Evolutionary conservation across 768 basidiomycete species (phyloP).

Genomic region (Pisolithus marmoratus): DNA sequence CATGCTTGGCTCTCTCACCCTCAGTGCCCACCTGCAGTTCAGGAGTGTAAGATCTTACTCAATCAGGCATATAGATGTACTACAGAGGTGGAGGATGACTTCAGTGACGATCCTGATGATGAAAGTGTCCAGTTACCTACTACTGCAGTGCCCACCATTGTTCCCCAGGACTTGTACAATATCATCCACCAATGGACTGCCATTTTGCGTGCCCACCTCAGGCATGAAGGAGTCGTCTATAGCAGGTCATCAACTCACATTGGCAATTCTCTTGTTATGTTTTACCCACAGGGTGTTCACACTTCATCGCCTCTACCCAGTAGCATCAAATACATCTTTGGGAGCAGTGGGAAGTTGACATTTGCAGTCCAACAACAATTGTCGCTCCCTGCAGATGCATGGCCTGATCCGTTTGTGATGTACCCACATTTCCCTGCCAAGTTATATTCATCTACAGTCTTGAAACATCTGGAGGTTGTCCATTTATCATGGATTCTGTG

Average conservation of each 20-base stretch:
- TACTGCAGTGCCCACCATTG: neutral
- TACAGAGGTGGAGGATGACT: neutral
- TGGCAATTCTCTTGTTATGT: too few species aligned
- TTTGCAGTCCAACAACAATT: too few species aligned
- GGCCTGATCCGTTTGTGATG: neutral
- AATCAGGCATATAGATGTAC: neutral
- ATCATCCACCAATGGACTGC: neutral
- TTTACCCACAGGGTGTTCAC: too few species aligned
- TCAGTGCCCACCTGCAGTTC: conserved; percentile 3
- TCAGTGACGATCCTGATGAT: neutral
- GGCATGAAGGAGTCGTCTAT: neutral
- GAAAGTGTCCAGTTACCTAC: neutral
- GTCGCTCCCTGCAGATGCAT: too few species aligned
- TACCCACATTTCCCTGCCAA: conserved; percentile 15
- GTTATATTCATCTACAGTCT: too few species aligned
- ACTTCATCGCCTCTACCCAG: too few species aligned
- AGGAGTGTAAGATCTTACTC: conserved; percentile 4
- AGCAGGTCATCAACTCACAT: neutral
- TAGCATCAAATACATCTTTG: neutral
- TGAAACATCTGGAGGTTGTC: too few species aligned
- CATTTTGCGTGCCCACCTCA: neutral
- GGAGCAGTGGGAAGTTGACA: too few species aligned
- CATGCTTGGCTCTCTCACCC: conserved; percentile 2
- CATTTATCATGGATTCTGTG: too few species aligned
- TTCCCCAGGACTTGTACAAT: neutral